Evolutionary conservation across 495 filamentous ascomycete species (phyloP).

Genomic region (Podospora sp.): DNA sequence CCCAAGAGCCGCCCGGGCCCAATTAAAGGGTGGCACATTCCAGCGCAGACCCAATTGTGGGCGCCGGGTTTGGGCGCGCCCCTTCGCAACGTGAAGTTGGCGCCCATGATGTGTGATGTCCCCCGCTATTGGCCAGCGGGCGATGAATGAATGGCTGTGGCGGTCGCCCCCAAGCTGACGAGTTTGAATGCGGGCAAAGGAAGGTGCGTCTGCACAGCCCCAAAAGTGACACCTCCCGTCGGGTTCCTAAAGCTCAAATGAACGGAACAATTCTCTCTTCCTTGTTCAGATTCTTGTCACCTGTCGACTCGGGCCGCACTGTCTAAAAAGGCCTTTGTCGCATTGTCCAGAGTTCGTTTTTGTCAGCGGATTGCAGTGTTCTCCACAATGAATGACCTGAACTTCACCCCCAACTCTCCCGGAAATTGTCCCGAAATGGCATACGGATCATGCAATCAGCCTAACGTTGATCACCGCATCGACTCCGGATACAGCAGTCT

Average conservation of each 20-base stretch:
- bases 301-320: background rate
- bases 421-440: background rate
- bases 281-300: background rate
- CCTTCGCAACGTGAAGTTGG: no score
- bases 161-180: background rate
- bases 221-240: background rate
- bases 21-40: no score
- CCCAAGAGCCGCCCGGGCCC: no score
- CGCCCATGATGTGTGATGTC: no score
- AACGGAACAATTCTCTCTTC: no score
- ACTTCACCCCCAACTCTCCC: background rate
- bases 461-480: background rate
- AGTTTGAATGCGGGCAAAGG: background rate
- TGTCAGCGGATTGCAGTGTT: background rate
- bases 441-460: background rate
- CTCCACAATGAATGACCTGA: background rate
- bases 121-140: no score
- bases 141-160: no score
- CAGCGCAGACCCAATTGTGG: no score
- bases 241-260: no score
- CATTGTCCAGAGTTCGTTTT: no score
- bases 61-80: no score
- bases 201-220: background rate
- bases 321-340: no score
- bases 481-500: conserved; percentile 1